phyloP scores from a whole-genome alignment of 768 basidiomycete species.

The Gloeophyllum trabeum region DNA sequence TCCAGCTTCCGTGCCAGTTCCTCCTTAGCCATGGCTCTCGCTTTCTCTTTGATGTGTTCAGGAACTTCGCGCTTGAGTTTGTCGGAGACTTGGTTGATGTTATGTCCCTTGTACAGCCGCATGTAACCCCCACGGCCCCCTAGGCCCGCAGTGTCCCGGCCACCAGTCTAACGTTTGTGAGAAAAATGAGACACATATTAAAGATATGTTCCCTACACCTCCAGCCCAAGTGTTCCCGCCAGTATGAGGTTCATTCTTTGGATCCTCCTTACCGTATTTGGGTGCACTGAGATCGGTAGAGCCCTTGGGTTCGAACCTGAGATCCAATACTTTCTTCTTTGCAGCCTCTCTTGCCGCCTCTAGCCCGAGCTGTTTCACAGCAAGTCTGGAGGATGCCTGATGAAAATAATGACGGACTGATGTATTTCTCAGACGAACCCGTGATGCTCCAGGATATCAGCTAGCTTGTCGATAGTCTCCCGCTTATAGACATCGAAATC shows the following conservation, averaged over 20 bases:
- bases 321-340: slow-evolving; percentile 37
- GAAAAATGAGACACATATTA: neutral
- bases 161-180: slow-evolving; percentile 35
- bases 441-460: slow-evolving; percentile 45
- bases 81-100: slow-evolving; percentile 52
- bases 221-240: slow-evolving; percentile 61
- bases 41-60: slow-evolving; percentile 48
- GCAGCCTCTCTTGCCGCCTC: slow-evolving; percentile 44
- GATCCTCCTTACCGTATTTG: slow-evolving; percentile 53
- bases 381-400: slow-evolving; percentile 24
- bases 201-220: slow-evolving; percentile 27
- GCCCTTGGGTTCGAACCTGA: slow-evolving; percentile 46
- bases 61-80: slow-evolving; percentile 46
- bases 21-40: slow-evolving; percentile 54
- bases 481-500: slow-evolving; percentile 62
- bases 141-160: slow-evolving; percentile 53
- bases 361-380: slow-evolving; percentile 41
- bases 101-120: slow-evolving; percentile 48
- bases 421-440: slow-evolving; percentile 34
- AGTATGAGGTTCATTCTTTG: slow-evolving; percentile 37
- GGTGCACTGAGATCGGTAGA: slow-evolving; percentile 34
- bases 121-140: slow-evolving; percentile 62
- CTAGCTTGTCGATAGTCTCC: slow-evolving; percentile 51
- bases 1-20: slow-evolving; percentile 51
- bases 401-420: too few relatives aligned